Evolutionary conservation across 1,284 basidiomycete genomes (phyloP), one percentile per base, ranked within the genome.

Genomic region (Anthracocystis panici-leucophaei): DNA sequence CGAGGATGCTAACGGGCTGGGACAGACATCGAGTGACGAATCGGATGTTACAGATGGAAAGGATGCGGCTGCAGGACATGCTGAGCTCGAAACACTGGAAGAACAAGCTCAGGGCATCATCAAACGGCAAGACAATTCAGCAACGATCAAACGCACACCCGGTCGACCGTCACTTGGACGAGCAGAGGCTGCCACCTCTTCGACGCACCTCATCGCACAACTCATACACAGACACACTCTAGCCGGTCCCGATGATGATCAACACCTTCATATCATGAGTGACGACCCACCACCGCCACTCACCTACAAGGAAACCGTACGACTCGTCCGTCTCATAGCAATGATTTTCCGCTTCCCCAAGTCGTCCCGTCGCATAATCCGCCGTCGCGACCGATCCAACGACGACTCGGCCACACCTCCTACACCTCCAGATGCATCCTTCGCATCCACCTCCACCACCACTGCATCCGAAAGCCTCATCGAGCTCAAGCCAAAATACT

Each of bases 281-380:
- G n/a, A 7, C 16, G 11, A 38, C 18, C 5, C 42, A 0, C 20
- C 33, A 8, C 12, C 57, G 7, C 72, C 72, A 10, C 56, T 75
- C 3, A 69, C 66, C 1, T 69, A 62, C 55, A 75, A 70, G 33
- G 72, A 75, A 31, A 75, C 72, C 6, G 50, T 69, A n/a, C 65
- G 72, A 14, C 66, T 75, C 2, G 53, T 65, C 27, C 62, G 63
- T 11, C 57, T 75, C 21, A 70, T 75, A 35, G 49, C 61, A 9
- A 69, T 75, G 58, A 45, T 75, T 42, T 75, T 69, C 25, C 72
- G 72, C 49, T 75, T 69, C n/a, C 63, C 68, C 14, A 71, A 71
- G 55, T 45, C 68, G 0, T 50, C 68, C 27, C 68, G 68, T 11
- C 62, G 68, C 40, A 53, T 71, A 21, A 44, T 56, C 2, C 68